Base-by-base conservation (phyloP, 1,284 basidiomycete genomes). In the Takashimella tepidaria region DNA sequence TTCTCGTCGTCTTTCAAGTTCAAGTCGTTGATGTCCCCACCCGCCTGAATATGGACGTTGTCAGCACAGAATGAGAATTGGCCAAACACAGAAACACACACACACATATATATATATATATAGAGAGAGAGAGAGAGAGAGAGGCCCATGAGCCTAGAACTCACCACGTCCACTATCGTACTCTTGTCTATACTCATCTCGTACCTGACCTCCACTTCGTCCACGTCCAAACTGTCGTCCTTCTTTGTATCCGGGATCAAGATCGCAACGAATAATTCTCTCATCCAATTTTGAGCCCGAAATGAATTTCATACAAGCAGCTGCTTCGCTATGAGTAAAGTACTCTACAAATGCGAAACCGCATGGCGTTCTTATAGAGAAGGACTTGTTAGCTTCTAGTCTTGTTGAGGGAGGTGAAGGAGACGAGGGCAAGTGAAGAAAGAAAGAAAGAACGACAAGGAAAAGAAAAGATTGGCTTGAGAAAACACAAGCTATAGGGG, bases 341-440 rank as follows among this genome's bases (percentile, higher is more conserved):
- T 92, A 99, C 73, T 99, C 96, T 55, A 99, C 96, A 69, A 99
- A 99, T 66, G 95, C 97, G 75, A 99, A 99, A 1, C 96, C 96
- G 71, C 96, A 99, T 0, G 96, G 96, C 47, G 96, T 98, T 67
- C 91, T 95, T n/a, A n/a, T n/a, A n/a, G n/a, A n/a, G n/a, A n/a
- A n/a, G n/a, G n/a, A n/a, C n/a, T n/a, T n/a, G n/a, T n/a, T n/a
- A n/a, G n/a, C n/a, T n/a, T n/a, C n/a, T n/a, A n/a, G n/a, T n/a
- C n/a, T n/a, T n/a, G n/a, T n/a, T n/a, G n/a, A n/a, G n/a, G n/a
- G n/a, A n/a, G n/a, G n/a, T n/a, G n/a, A n/a, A n/a, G n/a, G n/a
- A n/a, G n/a, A n/a, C n/a, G n/a, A n/a, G n/a, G n/a, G n/a, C n/a
- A n/a, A n/a, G n/a, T n/a, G n/a, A n/a, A n/a, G n/a, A n/a, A n/a